Base-by-base conservation (phyloP, 768 basidiomycete species). In the Cytidiella melzeri region DNA sequence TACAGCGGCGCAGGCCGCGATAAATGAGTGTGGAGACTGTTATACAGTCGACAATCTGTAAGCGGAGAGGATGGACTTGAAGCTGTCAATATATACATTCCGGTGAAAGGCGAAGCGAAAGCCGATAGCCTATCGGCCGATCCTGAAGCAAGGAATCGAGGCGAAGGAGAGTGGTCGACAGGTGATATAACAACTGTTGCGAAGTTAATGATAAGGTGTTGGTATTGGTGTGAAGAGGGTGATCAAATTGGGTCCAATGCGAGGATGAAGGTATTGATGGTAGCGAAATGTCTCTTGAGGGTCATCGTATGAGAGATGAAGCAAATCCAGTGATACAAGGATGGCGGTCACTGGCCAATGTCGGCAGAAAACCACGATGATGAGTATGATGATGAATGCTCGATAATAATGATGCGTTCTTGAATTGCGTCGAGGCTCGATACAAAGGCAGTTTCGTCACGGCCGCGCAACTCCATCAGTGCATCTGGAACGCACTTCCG, bases 401-500 rank as follows among this genome's bases (percentile, higher is more conserved):
- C n/a, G n/a, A n/a, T n/a, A n/a, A n/a, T n/a, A n/a, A n/a, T n/a
- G n/a, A n/a, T n/a, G n/a, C n/a, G n/a, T n/a, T n/a, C n/a, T n/a
- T n/a, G n/a, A n/a, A n/a, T n/a, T n/a, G n/a, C n/a, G n/a, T n/a
- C n/a, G n/a, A n/a, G n/a, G n/a, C n/a, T n/a, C n/a, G n/a, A n/a
- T n/a, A n/a, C n/a, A n/a, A n/a, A n/a, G n/a, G n/a, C n/a, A n/a
- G n/a, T n/a, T n/a, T n/a, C n/a, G n/a, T n/a, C n/a, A n/a, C 30
- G 30, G 7, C 15, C 15, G 15, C 7, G 15, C 30, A 34, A 15
- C 15, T 15, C 30, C 15, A 34, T 73, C 56, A 84, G 12, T 68
- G 72, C 64, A 85, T 65, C 56, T 84, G 81, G 63, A 91, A 87
- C 23, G 87, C 87, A 59, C 85, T 88, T 24, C 77, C 87, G 43